Conservation (phyloP, 495 filamentous ascomycete genomes). For the Pseudoneurospora amorphoporcata region DNA sequence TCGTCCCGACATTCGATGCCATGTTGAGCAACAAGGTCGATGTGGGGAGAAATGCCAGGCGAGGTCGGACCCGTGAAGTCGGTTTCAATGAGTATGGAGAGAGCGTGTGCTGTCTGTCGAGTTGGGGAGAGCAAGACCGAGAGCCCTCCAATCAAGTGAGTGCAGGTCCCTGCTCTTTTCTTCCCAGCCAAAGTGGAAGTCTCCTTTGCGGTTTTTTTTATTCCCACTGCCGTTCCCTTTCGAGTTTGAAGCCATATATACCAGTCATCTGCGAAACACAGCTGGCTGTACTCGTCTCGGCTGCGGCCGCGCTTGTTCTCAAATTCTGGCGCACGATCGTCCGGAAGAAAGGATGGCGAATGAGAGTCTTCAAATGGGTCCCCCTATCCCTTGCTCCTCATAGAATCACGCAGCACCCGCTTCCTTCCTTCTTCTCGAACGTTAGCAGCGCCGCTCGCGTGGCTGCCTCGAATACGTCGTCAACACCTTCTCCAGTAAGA, state of each 20-base stretch:
- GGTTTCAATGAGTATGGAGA: background rate
- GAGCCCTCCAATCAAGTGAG: background rate
- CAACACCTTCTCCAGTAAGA: constrained; percentile 93
- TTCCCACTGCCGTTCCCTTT: background rate
- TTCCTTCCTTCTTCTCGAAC: constrained; percentile 76
- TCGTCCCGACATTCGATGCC: background rate
- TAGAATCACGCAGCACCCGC: constrained; percentile 86
- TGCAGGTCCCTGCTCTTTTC: background rate
- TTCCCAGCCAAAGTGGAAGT: background rate
- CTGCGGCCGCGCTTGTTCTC: background rate
- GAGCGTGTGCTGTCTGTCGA: background rate
- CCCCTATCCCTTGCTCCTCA: constrained; percentile 33
- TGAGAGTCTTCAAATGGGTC: background rate
- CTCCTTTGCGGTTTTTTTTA: background rate
- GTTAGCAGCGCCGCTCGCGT: constrained; percentile 89
- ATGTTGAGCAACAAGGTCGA: background rate
- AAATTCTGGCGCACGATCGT: background rate
- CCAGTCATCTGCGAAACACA: background rate
- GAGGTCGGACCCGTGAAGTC: background rate
- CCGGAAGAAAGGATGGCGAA: background rate
- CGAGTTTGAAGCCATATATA: background rate
- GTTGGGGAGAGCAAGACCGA: background rate
- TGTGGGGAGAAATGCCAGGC: background rate
- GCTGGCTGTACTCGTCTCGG: background rate
- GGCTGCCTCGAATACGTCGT: constrained; percentile 97